Percentiles rank a stretch among this genome's conserved stretches.
Conservation (phyloP, 768 basidiomycete species). For the Amanita jacksonii region DNA sequence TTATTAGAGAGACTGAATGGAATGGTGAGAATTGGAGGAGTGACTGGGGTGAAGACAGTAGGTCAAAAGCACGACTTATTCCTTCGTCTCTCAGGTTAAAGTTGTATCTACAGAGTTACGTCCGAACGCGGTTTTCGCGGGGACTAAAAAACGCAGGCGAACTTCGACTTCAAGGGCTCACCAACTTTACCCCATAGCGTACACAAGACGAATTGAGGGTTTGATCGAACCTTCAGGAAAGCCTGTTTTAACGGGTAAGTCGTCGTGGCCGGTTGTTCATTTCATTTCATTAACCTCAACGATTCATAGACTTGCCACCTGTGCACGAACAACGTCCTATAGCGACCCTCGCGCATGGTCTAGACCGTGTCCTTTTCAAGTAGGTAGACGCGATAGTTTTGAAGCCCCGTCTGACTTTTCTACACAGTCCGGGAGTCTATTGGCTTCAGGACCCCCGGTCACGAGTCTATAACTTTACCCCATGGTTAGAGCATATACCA, state of each 20-base stretch:
- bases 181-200: constrained; percentile 10
- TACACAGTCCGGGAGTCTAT: constrained; percentile 71
- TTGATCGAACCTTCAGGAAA: constrained; percentile 18
- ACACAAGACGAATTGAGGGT: constrained; percentile 25
- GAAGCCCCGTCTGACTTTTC: constrained; percentile 1
- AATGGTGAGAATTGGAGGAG: constrained; percentile 3
- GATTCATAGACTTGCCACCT: constrained; percentile 29
- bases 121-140: neutral
- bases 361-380: constrained; percentile 73
- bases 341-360: constrained; percentile 48
- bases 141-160: neutral
- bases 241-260: constrained; percentile 32
- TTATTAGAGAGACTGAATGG: neutral
- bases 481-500: constrained; percentile 64
- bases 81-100: neutral
- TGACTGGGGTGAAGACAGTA: constrained; percentile 19
- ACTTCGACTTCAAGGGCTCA: neutral
- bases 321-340: constrained; percentile 37
- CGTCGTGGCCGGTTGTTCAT: neutral
- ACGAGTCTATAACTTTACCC: constrained; percentile 76
- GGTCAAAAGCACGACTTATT: neutral
- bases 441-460: constrained; percentile 85
- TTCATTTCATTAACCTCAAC: neutral
- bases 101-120: neutral
- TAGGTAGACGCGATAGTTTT: constrained; percentile 22